A percentile compares a stretch with the other conserved stretches of the same genome.
phyloP scores from a whole-genome alignment of 257 asterid species.

The Jacaranda mimosifolia region DNA sequence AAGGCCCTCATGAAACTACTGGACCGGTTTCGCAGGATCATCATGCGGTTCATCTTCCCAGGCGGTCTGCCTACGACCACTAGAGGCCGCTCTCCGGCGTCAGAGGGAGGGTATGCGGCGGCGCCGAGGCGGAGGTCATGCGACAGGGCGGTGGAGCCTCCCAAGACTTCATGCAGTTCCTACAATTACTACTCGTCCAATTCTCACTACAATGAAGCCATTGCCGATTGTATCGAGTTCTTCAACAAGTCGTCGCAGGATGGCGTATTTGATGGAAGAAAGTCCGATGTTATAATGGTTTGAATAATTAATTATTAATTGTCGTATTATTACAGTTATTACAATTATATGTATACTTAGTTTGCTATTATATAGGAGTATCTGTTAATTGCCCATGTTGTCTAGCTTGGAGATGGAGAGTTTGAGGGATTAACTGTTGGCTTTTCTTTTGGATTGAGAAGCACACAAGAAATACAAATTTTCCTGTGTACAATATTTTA shows the following conservation, averaged over 20 bases:
- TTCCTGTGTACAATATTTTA: no score
- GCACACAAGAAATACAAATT: no score
- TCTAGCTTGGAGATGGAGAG: no score
- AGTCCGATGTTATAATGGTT: constrained; percentile 52
- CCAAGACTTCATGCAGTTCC: constrained; percentile 76
- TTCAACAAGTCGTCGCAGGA: constrained; percentile 65
- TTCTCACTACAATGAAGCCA: constrained; percentile 75
- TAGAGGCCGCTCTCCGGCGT: constrained; percentile 35
- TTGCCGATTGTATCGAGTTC: constrained; percentile 85
- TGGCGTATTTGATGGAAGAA: constrained; percentile 40
- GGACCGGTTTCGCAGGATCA: constrained; percentile 63
- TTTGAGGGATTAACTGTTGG: no score
- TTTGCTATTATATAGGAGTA: background rate
- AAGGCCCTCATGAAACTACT: constrained; percentile 55
- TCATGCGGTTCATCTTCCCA: constrained; percentile 64
- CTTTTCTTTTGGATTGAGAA: no score
- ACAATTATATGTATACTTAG: background rate
- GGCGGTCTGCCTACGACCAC: constrained; percentile 20
- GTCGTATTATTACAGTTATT: background rate
- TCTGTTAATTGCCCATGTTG: no score
- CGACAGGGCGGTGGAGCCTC: constrained; percentile 64
- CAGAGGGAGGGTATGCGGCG: constrained; percentile 28
- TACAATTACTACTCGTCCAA: constrained; percentile 53
- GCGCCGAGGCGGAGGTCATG: constrained; percentile 59
- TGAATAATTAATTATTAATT: constrained; percentile 7